A percentile compares a stretch with the other conserved stretches of the same genome.
phyloP scores from a whole-genome alignment of 768 basidiomycete species.

The Piloderma croceum region DNA sequence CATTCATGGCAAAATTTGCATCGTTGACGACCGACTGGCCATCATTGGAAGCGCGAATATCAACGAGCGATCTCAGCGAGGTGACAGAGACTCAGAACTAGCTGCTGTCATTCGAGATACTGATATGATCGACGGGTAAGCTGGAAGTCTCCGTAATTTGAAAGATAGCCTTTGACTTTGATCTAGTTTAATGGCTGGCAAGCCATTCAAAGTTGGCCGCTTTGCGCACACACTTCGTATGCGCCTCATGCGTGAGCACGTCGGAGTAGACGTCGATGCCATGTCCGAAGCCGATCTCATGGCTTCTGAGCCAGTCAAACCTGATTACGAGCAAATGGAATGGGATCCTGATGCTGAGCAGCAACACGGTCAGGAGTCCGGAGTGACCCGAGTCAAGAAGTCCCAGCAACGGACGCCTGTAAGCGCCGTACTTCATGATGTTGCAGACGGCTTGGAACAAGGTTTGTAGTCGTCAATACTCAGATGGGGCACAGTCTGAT shows the following conservation, averaged over 20 bases:
- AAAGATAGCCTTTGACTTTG: not conserved
- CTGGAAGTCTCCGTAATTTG: conserved; percentile 4
- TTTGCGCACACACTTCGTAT: conserved; percentile 94
- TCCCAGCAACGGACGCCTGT: conserved; percentile 30
- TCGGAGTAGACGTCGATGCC: conserved; percentile 91
- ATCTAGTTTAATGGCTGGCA: conserved; percentile 84
- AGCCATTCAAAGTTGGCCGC: conserved; percentile 91
- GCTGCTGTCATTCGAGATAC: conserved; percentile 93
- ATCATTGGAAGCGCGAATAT: conserved; percentile 97
- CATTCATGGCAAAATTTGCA: conserved; percentile 82
- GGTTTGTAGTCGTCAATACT: conserved; percentile 40
- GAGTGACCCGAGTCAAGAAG: conserved; percentile 35
- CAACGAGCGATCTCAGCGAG: conserved; percentile 93
- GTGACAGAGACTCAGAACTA: conserved; percentile 95
- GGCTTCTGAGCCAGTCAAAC: conserved; percentile 44
- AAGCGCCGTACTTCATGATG: conserved; percentile 30
- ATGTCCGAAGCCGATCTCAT: conserved; percentile 72
- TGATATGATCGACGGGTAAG: conserved; percentile 89
- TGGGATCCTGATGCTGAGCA: conserved; percentile 80
- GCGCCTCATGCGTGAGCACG: conserved; percentile 93
- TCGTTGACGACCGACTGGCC: conserved; percentile 91
- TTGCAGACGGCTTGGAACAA: conserved; percentile 40
- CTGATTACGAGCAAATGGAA: conserved; percentile 46
- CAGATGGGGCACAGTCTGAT: too few species aligned
- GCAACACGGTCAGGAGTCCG: conserved; percentile 36